These are phyloP conservation scores for Penicillium griseofulvum DNA, from an alignment of 2,329 filamentous ascomycete species.

Conservation along the genomic window DNA sequence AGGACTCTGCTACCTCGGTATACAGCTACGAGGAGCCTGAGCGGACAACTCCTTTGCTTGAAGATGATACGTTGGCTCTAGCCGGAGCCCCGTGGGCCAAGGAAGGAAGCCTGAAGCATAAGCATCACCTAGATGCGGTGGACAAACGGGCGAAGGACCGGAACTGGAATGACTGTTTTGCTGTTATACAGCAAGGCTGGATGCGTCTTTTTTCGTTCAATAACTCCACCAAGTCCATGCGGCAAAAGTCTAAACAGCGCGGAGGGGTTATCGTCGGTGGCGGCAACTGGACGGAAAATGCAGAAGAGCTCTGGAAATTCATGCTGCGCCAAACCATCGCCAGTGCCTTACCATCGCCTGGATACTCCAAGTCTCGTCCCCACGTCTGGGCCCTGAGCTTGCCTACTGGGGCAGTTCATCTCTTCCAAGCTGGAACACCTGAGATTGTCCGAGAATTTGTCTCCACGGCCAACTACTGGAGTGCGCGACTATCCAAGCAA, in stretches of 20 bases:
- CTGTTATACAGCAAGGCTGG: slow-evolving; percentile 90
- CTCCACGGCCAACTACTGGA: slow-evolving; percentile 95
- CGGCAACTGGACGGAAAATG: slow-evolving; percentile 97
- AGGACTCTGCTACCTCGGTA: slow-evolving; percentile 58
- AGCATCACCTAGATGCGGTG: slow-evolving; percentile 86
- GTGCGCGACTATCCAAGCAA: slow-evolving; percentile 87
- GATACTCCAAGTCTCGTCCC: slow-evolving; percentile 85
- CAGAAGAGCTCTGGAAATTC: slow-evolving; percentile 83
- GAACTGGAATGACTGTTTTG: slow-evolving; percentile 93
- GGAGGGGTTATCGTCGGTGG: slow-evolving; percentile 77
- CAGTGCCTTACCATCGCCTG: slow-evolving; percentile 81
- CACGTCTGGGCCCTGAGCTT: slow-evolving; percentile 93
- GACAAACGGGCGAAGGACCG: slow-evolving; percentile 92
- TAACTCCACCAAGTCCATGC: slow-evolving; percentile 67
- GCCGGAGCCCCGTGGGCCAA: slow-evolving; percentile 97
- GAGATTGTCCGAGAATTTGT: slow-evolving; percentile 96
- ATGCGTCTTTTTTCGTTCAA: slow-evolving; percentile 93
- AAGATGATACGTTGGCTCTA: slow-evolving; percentile 89
- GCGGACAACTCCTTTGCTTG: slow-evolving; percentile 65
- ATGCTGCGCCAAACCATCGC: slow-evolving; percentile 88
- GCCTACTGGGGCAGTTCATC: slow-evolving; percentile 87
- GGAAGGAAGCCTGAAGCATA: slow-evolving; percentile 92
- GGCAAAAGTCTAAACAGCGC: slow-evolving; percentile 58
- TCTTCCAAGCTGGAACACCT: slow-evolving; percentile 96
- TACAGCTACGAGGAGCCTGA: slow-evolving; percentile 59